These are phyloP conservation scores for Debaryomyces castellii DNA, from an alignment of 805 yeast species.

Conservation along the genomic window DNA sequence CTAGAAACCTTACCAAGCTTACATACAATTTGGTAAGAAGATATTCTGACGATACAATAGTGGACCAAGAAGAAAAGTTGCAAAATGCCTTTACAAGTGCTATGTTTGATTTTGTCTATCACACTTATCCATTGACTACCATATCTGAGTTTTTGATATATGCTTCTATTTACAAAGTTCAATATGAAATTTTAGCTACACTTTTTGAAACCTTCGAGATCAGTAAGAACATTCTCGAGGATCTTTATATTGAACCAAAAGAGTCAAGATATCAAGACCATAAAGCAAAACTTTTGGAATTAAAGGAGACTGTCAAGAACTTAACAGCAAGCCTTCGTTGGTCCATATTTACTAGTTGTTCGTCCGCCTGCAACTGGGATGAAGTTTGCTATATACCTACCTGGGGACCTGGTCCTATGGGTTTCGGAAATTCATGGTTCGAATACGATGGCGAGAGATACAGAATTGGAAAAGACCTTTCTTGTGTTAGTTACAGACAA, in stretches of 20 bases:
- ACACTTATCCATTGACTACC: constrained; percentile 35
- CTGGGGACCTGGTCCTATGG: constrained; percentile 48
- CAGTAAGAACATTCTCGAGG: constrained; percentile 22
- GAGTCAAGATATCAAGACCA: constrained; percentile 17
- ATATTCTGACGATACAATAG: constrained; percentile 26
- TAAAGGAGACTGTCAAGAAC: not conserved
- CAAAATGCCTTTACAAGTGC: constrained; percentile 33
- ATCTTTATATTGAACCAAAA: constrained; percentile 12
- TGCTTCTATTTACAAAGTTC: constrained; percentile 46
- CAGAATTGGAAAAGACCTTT: constrained; percentile 6
- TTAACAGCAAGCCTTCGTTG: constrained; percentile 20
- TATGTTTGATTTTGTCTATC: constrained; percentile 48
- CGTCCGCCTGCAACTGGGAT: constrained; percentile 40
- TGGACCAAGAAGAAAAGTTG: constrained; percentile 11
- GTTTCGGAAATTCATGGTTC: constrained; percentile 1
- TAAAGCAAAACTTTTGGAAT: not conserved
- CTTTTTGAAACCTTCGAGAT: constrained; percentile 36
- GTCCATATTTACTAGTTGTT: constrained; percentile 44
- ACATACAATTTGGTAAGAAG: constrained; percentile 48
- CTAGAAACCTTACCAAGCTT: constrained; percentile 35
- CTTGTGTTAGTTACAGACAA: constrained; percentile 7
- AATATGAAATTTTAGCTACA: constrained; percentile 30
- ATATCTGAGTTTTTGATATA: constrained; percentile 48
- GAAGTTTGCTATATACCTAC: constrained; percentile 58
- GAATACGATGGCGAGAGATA: constrained; percentile 10